phyloP scores from a whole-genome alignment of 257 asterid genomes.

The Catharanthus roseus region DNA sequence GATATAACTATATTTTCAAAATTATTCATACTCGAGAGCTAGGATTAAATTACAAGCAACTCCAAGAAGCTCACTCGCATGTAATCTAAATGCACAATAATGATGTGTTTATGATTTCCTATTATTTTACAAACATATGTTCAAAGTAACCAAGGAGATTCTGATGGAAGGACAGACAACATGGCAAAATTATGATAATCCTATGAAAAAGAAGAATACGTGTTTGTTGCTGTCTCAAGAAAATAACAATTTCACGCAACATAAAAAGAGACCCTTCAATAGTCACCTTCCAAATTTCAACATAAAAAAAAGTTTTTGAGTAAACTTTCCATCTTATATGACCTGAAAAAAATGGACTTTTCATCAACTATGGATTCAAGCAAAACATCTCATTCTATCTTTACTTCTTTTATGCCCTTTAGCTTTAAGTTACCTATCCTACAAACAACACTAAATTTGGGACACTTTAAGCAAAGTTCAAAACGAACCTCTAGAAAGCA shows the following conservation, averaged over 20 bases:
- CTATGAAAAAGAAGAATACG: background rate
- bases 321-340: background rate
- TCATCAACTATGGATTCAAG: background rate
- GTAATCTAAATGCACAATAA: too few relatives aligned
- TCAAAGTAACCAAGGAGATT: background rate
- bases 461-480: constrained; percentile 6
- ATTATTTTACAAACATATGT: background rate
- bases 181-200: too few relatives aligned
- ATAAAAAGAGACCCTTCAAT: background rate
- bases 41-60: too few relatives aligned
- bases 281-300: constrained; percentile 17
- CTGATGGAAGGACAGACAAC: background rate
- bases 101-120: background rate
- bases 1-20: too few relatives aligned
- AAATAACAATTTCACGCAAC: background rate
- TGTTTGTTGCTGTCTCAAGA: too few relatives aligned
- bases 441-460: background rate
- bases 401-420: background rate
- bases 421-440: background rate
- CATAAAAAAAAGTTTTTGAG: background rate
- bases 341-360: background rate
- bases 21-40: too few relatives aligned
- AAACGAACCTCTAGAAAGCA: background rate
- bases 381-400: constrained; percentile 1
- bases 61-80: too few relatives aligned